Base-by-base conservation (phyloP, 768 basidiomycete genomes). In the Aureoboletus auriporus region DNA sequence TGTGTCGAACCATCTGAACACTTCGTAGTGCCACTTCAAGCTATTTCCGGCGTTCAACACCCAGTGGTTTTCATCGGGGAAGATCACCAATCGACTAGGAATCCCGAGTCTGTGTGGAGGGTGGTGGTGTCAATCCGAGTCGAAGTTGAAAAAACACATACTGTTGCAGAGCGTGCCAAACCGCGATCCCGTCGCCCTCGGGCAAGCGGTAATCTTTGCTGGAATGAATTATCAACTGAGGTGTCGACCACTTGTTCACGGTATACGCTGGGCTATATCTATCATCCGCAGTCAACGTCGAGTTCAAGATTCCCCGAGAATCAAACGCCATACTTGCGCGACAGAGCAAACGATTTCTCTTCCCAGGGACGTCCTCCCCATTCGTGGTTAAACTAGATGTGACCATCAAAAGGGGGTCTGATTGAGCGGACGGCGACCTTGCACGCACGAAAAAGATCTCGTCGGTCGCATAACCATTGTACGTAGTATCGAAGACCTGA, bases 31-130 rank as follows among this genome's bases (percentile, higher is more conserved):
- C 95, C 95, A 98, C 65, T 93, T 92, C 64, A 95, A 70, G 62
- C 89, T 87, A 57, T 90, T 90, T 45, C 82, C 84, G 50, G 84
- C 86, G 46, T 88, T 78, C 52, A 89, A 57, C 23, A 91, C 91
- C 93, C 93, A 93, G 62, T 95, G 93, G 55, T 93, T 95, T 69
- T 95, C 93, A 55, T 87, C 82, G 0, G 90, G 89, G 76, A 93
- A 93, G 51, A 91, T 77, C 10, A 93, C 78, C 23, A 93, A 70
- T 36, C 91, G 79, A 53, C 82, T 87, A 5, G 86, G 84, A 28
- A 93, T 69, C 8, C 77, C 82, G 38, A 72, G 78, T 60, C 90
- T 91, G 45, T 17, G 47, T 30, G 44, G 14, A 20, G 30, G 11
- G 29, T 6, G 23, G 38, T 26, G 26, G 10, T 17, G 11, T 52